These are phyloP conservation scores for Colletotrichum tabaci DNA, from an alignment of 2,329 filamentous ascomycete species.

Conservation along the genomic window DNA sequence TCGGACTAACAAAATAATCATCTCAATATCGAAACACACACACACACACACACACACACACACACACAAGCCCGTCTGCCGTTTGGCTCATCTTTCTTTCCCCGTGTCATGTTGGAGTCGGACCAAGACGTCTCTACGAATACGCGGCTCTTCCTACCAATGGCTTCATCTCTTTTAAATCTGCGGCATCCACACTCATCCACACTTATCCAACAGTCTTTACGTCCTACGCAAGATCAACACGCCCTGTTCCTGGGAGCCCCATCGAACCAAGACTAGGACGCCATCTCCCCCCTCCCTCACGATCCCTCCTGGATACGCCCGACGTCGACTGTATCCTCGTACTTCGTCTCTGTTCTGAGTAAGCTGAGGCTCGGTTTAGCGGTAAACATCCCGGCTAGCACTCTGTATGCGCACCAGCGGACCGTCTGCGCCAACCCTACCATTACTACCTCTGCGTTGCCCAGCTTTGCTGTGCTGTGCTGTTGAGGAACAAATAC, in stretches of 20 bases:
- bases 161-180: not conserved
- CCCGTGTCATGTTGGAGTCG: no score
- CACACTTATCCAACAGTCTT: not conserved
- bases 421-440: slow-evolving; percentile 5
- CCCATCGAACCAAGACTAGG: not conserved
- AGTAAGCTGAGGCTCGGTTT: slow-evolving; percentile 34
- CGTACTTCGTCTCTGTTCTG: slow-evolving; percentile 8
- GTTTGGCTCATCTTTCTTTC: not conserved
- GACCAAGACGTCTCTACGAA: no score
- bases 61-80: not conserved
- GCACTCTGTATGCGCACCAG: slow-evolving; percentile 4
- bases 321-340: slow-evolving; percentile 24
- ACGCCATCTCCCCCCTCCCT: not conserved
- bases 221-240: slow-evolving; percentile 11
- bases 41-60: not conserved
- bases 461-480: not conserved
- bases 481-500: not conserved
- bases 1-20: not conserved
- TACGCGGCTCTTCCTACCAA: not conserved
- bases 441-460: not conserved
- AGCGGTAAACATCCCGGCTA: slow-evolving; percentile 1
- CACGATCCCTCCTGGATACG: not conserved
- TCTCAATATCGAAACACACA: not conserved
- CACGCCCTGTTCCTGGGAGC: slow-evolving; percentile 1
- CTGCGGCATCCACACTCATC: not conserved